Evolutionary conservation across 352 stramenopile species (phyloP).

Genomic region (Paralagenidium karlingii): DNA sequence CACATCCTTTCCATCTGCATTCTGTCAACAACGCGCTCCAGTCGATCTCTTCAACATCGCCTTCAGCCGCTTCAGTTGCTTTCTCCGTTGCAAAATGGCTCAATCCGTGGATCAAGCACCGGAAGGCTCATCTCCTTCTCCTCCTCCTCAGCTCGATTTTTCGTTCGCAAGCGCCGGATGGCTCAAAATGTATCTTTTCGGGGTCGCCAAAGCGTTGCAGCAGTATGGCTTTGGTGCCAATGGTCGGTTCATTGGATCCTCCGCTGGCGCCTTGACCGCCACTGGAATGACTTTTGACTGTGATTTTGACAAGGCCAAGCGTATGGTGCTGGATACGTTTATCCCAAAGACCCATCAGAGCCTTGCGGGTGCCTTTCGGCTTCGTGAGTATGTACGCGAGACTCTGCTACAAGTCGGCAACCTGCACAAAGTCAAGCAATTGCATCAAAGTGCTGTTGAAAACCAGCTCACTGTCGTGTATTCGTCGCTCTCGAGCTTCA

Average conservation of each 20-base stretch:
- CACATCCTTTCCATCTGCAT: no score
- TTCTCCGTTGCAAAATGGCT: no score
- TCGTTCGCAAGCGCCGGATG: slow-evolving; percentile 80
- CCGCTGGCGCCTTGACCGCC: slow-evolving; percentile 53
- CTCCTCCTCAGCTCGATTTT: slow-evolving; percentile 47
- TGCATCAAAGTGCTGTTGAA: slow-evolving; percentile 33
- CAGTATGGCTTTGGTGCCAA: slow-evolving; percentile 44
- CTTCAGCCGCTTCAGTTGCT: no score
- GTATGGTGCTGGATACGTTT: slow-evolving; percentile 43
- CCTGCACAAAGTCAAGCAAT: slow-evolving; percentile 27
- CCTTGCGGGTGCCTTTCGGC: slow-evolving; percentile 37
- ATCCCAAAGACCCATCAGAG: slow-evolving; percentile 38
- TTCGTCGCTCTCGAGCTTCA: slow-evolving; percentile 51
- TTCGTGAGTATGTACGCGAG: slow-evolving; percentile 45
- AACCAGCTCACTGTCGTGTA: slow-evolving; percentile 59
- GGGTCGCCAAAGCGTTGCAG: slow-evolving; percentile 76
- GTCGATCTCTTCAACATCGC: no score
- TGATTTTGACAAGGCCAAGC: slow-evolving; percentile 58
- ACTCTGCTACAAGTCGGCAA: slow-evolving; percentile 23
- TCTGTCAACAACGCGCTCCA: no score
- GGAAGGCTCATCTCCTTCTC: no score
- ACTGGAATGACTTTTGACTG: slow-evolving; percentile 56
- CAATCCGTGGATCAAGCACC: no score
- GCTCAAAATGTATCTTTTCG: slow-evolving; percentile 85
- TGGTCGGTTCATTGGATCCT: slow-evolving; percentile 58